These are phyloP conservation scores for Cyclotella sp. DNA, from an alignment of 108 stramenopile species.

Conservation along the genomic window DNA sequence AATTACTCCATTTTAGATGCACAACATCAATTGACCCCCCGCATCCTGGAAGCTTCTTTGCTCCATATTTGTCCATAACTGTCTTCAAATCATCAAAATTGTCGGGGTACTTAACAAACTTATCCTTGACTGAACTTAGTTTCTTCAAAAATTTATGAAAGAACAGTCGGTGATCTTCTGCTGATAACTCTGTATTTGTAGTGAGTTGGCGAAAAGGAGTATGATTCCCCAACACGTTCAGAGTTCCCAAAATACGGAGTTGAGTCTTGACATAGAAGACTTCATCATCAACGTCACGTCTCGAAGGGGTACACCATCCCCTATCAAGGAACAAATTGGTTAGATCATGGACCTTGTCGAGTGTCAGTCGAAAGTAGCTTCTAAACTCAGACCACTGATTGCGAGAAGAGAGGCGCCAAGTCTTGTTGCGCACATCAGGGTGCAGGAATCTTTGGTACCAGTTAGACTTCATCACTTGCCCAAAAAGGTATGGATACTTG, in stretches of 20 bases:
- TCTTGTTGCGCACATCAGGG: no score
- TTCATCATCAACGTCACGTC: background rate
- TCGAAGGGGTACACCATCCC: background rate
- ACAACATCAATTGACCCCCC: conserved; percentile 49
- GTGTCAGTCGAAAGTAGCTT: conserved; percentile 4
- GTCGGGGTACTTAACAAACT: conserved; percentile 14
- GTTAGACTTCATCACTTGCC: no score
- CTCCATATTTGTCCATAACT: conserved; percentile 22
- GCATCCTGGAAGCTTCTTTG: conserved; percentile 32
- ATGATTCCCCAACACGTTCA: conserved; percentile 3
- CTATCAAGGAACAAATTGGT: background rate
- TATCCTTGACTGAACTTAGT: conserved; percentile 3
- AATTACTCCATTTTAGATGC: conserved; percentile 33
- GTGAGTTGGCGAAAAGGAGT: background rate
- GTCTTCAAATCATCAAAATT: background rate
- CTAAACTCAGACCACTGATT: conserved; percentile 2
- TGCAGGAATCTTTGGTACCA: no score
- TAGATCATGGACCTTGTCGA: conserved; percentile 8
- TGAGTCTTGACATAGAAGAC: background rate
- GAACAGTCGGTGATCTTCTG: background rate
- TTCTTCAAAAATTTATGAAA: conserved; percentile 18
- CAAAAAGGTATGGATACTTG: no score
- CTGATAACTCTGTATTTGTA: conserved; percentile 5
- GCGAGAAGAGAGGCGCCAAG: background rate
- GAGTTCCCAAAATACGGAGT: conserved; percentile 12